Percentiles rank a stretch among this genome's conserved stretches.
These are phyloP conservation scores for Sarocladium kiliense DNA, from an alignment of 2,329 filamentous ascomycete genomes.

Conservation along the genomic window DNA sequence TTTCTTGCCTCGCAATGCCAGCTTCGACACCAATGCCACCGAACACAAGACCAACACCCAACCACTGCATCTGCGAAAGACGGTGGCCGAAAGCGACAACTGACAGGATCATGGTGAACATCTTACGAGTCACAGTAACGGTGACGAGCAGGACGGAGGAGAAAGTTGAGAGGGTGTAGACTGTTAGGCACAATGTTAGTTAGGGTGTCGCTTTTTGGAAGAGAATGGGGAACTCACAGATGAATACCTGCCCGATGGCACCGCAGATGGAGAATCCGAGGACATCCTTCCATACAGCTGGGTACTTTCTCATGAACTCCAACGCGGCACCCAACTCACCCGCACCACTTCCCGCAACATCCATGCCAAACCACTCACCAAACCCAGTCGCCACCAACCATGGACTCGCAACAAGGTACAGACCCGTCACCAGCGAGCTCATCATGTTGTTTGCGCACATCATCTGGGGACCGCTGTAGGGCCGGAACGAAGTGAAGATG, in stretches of 20 bases:
- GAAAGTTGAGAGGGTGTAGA: constrained; percentile 90
- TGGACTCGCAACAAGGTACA: constrained; percentile 74
- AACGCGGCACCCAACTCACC: constrained; percentile 77
- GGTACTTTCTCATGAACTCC: constrained; percentile 74
- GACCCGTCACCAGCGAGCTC: constrained; percentile 68
- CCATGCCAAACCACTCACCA: constrained; percentile 62
- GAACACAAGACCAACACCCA: constrained; percentile 89
- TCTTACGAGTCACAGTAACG: constrained; percentile 95
- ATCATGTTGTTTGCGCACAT: constrained; percentile 98
- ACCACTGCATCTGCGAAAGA: constrained; percentile 84
- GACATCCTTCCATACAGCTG: constrained; percentile 79
- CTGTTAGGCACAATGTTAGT: constrained; percentile 31
- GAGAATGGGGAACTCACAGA: constrained; percentile 52
- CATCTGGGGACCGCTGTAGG: constrained; percentile 93
- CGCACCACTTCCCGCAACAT: constrained; percentile 53
- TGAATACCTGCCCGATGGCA: constrained; percentile 92
- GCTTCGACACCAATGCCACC: constrained; percentile 92
- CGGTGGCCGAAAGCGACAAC: constrained; percentile 92
- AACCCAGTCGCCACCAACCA: constrained; percentile 66
- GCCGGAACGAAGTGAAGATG: constrained; percentile 75
- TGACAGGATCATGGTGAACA: constrained; percentile 97
- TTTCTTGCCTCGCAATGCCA: constrained; percentile 73
- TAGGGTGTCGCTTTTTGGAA: not conserved
- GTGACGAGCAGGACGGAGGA: constrained; percentile 89
- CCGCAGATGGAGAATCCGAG: constrained; percentile 86